Percentiles rank a stretch among this genome's conserved stretches.
Evolutionary conservation across 108 stramenopile species (phyloP).

Genomic region (Skeletonema grethae): DNA sequence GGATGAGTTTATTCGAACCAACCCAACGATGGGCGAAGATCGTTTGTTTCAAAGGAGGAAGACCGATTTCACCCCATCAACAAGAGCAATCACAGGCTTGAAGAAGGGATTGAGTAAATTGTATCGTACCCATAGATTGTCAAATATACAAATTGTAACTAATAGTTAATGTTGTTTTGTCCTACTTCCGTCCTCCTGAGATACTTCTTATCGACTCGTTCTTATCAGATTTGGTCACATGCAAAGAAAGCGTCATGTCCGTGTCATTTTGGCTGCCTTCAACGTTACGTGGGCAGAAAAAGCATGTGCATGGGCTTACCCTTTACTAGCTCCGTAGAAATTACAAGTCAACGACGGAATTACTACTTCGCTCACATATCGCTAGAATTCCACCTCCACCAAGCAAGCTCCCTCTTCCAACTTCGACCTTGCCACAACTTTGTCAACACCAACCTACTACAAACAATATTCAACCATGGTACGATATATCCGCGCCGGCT

Average conservation of each 20-base stretch:
- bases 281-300: not conserved
- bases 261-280: too few relatives aligned
- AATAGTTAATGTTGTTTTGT: not conserved
- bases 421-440: not conserved
- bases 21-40: slow-evolving; percentile 47
- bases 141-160: not conserved
- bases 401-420: not conserved
- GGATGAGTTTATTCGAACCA: slow-evolving; percentile 46
- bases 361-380: not conserved
- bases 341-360: not conserved
- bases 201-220: too few relatives aligned
- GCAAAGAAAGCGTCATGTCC: too few relatives aligned
- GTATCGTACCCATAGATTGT: not conserved
- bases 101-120: not conserved
- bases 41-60: slow-evolving; percentile 46
- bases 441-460: not conserved
- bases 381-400: not conserved
- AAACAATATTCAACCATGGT: slow-evolving; percentile 41
- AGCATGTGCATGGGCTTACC: not conserved
- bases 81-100: not conserved
- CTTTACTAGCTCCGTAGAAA: not conserved
- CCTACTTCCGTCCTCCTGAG: too few relatives aligned
- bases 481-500: slow-evolving; percentile 36
- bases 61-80: slow-evolving; percentile 8
- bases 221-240: too few relatives aligned